Conservation (phyloP, 2,329 filamentous ascomycete species). For the Cytospora piceicola region DNA sequence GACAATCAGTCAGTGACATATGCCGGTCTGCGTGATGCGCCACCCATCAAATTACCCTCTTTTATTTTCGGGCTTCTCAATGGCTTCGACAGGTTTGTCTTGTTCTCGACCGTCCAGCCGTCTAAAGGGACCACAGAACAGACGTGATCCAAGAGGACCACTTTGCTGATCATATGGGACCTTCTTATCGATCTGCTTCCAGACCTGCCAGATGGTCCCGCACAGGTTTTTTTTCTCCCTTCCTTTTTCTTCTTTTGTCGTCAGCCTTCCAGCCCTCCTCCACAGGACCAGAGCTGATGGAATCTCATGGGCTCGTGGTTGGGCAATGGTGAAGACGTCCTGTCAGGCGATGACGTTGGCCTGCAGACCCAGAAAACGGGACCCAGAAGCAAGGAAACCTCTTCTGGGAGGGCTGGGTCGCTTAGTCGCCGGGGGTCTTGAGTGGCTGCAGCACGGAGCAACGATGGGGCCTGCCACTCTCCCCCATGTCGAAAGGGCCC, state of each 20-base stretch:
- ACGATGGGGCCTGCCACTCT: background rate
- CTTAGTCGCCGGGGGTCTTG: slow-evolving; percentile 17
- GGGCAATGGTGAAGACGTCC: slow-evolving; percentile 17
- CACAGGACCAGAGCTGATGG: slow-evolving; percentile 12
- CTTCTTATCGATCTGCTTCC: no score
- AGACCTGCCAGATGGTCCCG: background rate
- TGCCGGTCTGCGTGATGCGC: slow-evolving; percentile 12
- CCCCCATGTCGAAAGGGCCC: slow-evolving; percentile 14
- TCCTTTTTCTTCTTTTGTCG: background rate
- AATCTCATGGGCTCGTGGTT: slow-evolving; percentile 13
- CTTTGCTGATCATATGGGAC: background rate
- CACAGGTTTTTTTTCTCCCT: background rate
- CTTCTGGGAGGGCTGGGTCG: slow-evolving; percentile 1
- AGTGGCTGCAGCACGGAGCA: slow-evolving; percentile 18
- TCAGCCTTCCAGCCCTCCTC: background rate
- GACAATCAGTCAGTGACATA: slow-evolving; percentile 14
- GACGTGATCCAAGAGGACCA: background rate
- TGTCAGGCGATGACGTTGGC: slow-evolving; percentile 29
- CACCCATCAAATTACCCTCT: slow-evolving; percentile 5
- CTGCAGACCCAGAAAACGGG: slow-evolving; percentile 23
- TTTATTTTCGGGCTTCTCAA: slow-evolving; percentile 3
- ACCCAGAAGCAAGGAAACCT: slow-evolving; percentile 28
- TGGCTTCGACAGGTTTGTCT: slow-evolving; percentile 20
- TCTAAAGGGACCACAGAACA: background rate
- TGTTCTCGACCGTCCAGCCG: slow-evolving; percentile 18